Percentiles rank a stretch among this genome's conserved stretches.
Conservation (phyloP, 257 asterid genomes). For the Salvia rosmarinus region DNA sequence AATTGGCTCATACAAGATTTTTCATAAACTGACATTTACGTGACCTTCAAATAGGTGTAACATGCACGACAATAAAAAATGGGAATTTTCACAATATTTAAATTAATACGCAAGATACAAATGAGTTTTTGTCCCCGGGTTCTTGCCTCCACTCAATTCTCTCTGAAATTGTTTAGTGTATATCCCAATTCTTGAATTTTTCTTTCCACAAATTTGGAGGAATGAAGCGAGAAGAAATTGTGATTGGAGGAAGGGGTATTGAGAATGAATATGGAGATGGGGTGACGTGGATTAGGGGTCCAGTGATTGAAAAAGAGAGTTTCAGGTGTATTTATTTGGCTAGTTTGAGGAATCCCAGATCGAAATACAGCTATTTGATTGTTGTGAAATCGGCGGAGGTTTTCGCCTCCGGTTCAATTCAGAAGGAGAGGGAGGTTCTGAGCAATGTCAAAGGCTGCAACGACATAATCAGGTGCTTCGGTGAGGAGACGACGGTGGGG, state of each 20-base stretch:
- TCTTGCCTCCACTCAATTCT: conserved; percentile 12
- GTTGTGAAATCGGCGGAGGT: conserved; percentile 99
- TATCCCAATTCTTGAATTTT: conserved; percentile 21
- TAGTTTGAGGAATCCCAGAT: conserved; percentile 72
- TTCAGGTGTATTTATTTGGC: conserved; percentile 86
- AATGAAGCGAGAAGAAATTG: conserved; percentile 8
- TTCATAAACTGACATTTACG: too few species aligned
- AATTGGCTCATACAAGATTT: too few species aligned
- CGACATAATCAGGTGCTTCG: too few species aligned
- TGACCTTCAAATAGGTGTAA: too few species aligned
- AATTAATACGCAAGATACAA: too few species aligned
- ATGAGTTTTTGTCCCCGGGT: background rate
- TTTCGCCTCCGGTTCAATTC: conserved; percentile 75
- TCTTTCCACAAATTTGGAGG: background rate
- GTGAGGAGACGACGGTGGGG: conserved; percentile 81
- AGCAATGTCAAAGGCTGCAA: too few species aligned
- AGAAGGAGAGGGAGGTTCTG: too few species aligned
- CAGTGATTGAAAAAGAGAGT: conserved; percentile 83
- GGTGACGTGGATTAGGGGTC: conserved; percentile 84
- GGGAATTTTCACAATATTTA: too few species aligned
- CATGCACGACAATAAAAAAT: too few species aligned
- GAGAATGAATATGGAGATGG: conserved; percentile 75
- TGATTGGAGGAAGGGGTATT: conserved; percentile 30
- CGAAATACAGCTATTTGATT: conserved; percentile 68
- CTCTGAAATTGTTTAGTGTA: background rate